Conservation (phyloP, 192 early-diverging fungal genomes). For the Diversispora epigaea region DNA sequence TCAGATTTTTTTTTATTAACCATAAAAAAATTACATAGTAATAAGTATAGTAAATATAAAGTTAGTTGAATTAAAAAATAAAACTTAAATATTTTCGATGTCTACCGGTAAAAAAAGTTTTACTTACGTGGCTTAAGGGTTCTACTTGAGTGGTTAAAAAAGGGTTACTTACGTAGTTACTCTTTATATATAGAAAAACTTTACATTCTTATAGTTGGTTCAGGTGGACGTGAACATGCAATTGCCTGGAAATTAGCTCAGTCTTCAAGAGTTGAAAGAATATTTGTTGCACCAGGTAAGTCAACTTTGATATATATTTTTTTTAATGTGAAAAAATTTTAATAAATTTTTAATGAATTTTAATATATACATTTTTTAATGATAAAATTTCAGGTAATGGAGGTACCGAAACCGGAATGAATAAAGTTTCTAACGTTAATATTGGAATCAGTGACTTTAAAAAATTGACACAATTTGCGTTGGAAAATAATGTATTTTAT, state of each 20-base stretch:
- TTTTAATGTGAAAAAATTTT: conserved; percentile 15
- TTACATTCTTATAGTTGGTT: conserved; percentile 84
- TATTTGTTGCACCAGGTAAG: conserved; percentile 92
- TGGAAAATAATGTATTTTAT: conserved; percentile 65
- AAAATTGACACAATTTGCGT: conserved; percentile 75
- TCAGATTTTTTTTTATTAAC: too few species aligned
- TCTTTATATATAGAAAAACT: conserved; percentile 44
- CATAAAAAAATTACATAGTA: too few species aligned
- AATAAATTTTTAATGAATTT: not conserved
- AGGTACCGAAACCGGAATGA: conserved; percentile 72
- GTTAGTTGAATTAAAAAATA: too few species aligned
- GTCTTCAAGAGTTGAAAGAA: conserved; percentile 68
- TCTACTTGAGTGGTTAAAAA: too few species aligned
- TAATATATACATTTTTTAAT: conserved; percentile 1
- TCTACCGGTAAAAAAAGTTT: too few species aligned
- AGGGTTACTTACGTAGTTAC: not conserved
- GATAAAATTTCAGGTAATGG: conserved; percentile 76
- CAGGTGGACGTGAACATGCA: conserved; percentile 96
- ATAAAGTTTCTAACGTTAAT: conserved; percentile 80
- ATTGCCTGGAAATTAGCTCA: conserved; percentile 88
- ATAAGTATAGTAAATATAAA: too few species aligned
- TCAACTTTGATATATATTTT: not conserved
- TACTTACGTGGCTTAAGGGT: too few species aligned
- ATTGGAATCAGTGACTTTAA: conserved; percentile 73
- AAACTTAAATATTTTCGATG: too few species aligned